Percentiles rank a stretch among this genome's conserved stretches.
Conservation (phyloP, 345 rosid species). For the Iberis pinnata region DNA sequence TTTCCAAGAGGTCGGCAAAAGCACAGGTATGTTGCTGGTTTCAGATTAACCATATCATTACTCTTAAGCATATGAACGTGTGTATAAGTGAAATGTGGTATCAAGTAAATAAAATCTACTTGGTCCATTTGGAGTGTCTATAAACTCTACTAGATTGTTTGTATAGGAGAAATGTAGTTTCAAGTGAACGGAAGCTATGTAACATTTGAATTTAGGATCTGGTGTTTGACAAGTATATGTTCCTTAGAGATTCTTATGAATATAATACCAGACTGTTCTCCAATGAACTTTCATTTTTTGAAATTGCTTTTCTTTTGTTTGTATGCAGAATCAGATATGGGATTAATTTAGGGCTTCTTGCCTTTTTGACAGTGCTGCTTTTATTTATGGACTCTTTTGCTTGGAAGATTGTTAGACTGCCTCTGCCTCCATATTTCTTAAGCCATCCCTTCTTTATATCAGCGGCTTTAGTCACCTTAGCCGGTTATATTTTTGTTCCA, state of each 20-base stretch:
- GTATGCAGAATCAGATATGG: conserved; percentile 67
- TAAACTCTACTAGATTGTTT: neutral
- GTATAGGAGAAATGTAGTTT: neutral
- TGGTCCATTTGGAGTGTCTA: neutral
- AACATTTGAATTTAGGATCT: neutral
- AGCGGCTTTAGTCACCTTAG: conserved; percentile 41
- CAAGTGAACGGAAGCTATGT: neutral
- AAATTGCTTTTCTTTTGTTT: neutral
- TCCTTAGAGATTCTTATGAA: neutral
- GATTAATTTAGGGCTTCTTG: conserved; percentile 51
- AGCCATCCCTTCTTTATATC: conserved; percentile 61
- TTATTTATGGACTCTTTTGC: conserved; percentile 71
- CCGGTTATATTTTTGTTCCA: conserved; percentile 72
- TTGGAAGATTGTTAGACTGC: conserved; percentile 87
- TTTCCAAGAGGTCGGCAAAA: conserved; percentile 47
- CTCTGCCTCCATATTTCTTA: conserved; percentile 63
- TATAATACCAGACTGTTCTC: neutral
- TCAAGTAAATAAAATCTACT: too few relatives aligned
- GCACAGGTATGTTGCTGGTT: conserved; percentile 46
- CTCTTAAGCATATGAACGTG: neutral
- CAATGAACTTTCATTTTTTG: conserved; percentile 6
- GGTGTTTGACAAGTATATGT: neutral
- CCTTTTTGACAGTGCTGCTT: conserved; percentile 49
- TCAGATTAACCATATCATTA: neutral
- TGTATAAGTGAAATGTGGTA: neutral